Percentiles rank a stretch among this genome's conserved stretches.
phyloP scores from a whole-genome alignment of 768 basidiomycete species.

The Paxillus ammoniavirescens region DNA sequence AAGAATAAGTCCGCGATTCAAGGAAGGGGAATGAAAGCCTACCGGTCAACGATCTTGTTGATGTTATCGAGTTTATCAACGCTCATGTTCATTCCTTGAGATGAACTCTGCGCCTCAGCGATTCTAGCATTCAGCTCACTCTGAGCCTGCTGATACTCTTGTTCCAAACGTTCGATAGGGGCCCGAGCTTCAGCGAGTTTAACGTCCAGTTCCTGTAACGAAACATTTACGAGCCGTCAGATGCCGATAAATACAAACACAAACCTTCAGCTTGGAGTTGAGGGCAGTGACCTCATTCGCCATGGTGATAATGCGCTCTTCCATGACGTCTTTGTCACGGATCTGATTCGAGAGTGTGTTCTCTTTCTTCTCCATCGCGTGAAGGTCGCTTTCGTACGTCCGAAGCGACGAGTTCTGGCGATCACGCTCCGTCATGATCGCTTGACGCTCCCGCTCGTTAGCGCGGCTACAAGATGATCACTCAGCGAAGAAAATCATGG shows the following conservation, averaged over 20 bases:
- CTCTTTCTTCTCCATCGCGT: constrained; percentile 61
- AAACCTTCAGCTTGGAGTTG: constrained; percentile 51
- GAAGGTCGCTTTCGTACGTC: constrained; percentile 57
- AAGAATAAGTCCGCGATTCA: neutral
- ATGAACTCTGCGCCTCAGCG: constrained; percentile 48
- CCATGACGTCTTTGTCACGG: constrained; percentile 54
- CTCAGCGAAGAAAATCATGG: neutral
- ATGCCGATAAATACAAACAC: neutral
- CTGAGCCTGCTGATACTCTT: constrained; percentile 49
- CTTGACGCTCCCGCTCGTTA: constrained; percentile 61
- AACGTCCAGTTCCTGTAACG: constrained; percentile 56
- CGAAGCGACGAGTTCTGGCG: constrained; percentile 52
- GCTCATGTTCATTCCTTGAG: constrained; percentile 65
- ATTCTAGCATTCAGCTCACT: constrained; percentile 49
- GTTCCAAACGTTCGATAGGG: constrained; percentile 64
- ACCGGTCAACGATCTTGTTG: constrained; percentile 69
- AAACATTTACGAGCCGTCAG: neutral
- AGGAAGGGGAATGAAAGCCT: constrained; percentile 11
- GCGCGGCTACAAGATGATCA: constrained; percentile 46
- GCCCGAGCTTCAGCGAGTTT: constrained; percentile 59
- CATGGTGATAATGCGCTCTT: constrained; percentile 56
- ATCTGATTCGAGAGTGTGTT: constrained; percentile 55
- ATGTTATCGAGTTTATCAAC: constrained; percentile 59
- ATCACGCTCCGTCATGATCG: constrained; percentile 59
- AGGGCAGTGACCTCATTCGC: constrained; percentile 52